Conservation (phyloP, 108 stramenopile genomes). For the Conticribra weissflogii region DNA sequence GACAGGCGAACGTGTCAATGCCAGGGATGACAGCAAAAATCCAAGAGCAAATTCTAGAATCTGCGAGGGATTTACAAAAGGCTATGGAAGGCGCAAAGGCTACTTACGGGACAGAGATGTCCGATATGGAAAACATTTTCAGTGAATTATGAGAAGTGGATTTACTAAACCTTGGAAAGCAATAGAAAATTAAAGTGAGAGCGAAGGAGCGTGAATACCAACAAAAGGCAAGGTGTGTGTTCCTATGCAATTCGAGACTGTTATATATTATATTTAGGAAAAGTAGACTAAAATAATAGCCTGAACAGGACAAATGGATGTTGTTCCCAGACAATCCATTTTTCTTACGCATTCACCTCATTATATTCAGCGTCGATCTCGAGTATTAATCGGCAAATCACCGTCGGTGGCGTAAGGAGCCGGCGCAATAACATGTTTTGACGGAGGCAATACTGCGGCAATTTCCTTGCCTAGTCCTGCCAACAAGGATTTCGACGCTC, state of each 20-base stretch:
- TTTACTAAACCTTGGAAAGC: too few relatives aligned
- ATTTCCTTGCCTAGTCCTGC: conserved; percentile 18
- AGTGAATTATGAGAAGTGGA: neutral
- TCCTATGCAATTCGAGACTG: too few relatives aligned
- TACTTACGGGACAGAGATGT: conserved; percentile 13
- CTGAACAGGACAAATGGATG: too few relatives aligned
- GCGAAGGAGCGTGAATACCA: too few relatives aligned
- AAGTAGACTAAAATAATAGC: too few relatives aligned
- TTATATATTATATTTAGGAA: too few relatives aligned
- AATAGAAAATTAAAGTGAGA: too few relatives aligned
- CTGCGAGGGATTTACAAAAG: conserved; percentile 34
- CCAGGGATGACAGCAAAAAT: conserved; percentile 26
- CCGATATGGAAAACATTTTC: conserved; percentile 10
- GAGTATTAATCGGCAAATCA: neutral
- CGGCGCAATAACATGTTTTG: neutral
- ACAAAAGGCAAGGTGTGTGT: too few relatives aligned
- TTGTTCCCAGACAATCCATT: too few relatives aligned
- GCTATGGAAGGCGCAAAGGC: conserved; percentile 9
- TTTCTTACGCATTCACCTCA: too few relatives aligned
- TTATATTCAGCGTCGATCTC: too few relatives aligned
- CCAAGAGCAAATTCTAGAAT: conserved; percentile 25
- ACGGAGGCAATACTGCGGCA: neutral
- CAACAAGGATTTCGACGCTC: conserved; percentile 4
- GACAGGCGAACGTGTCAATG: neutral
- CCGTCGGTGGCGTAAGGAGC: neutral